Evolutionary conservation across 1,284 basidiomycete species (phyloP), one percentile per base, ranked within the genome.

Genomic region (Rhodotorula glutinis): DNA sequence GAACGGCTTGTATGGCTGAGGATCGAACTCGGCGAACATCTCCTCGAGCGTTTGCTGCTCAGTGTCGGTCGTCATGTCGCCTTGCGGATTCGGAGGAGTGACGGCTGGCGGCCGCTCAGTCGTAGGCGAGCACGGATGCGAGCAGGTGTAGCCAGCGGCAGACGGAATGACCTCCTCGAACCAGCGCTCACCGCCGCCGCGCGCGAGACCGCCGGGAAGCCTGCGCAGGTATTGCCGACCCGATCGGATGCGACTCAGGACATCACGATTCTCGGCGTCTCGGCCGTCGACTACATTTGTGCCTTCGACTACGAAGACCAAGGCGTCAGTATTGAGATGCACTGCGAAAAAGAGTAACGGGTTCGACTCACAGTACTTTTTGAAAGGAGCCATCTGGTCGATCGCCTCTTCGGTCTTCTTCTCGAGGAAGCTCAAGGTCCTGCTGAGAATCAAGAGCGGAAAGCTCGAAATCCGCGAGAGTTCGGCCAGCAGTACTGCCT

Each of bases 401-500:
- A 71, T 53, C 16, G 72, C 67, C 41, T 73, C 69, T 38, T 71
- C 62, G 57, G 69, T 69, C 60, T 73, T 73, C 33, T 52, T 53
- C 53, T 73, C 66, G 27, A 71, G 57, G 49, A 67, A 73, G 38
- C 56, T 60, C n/a, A 73, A 21, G 27, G 65, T 71, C 38, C 69
- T 41, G 29, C 54, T 40, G 0, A 73, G 58, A 30, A 71, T 65
- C 23, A 71, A 23, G 23, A 73, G 59, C 19, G 72, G 69, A 63
- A 73, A 71, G 27, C 47, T 40, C 53, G 56, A 60, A 14, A 73
- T 38, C 29, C 62, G 25, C 29, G 54, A 43, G 7, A 73, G 53
- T 4, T 69, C 66, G 9, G 62, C 55, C 44, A 73, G 55, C n/a
- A 71, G 27, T n/a, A 65, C 40, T 19, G 60, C 67, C 25, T 65